These are phyloP conservation scores for Colletotrichum sp. DNA, from an alignment of 2,329 filamentous ascomycete genomes.

Conservation along the genomic window DNA sequence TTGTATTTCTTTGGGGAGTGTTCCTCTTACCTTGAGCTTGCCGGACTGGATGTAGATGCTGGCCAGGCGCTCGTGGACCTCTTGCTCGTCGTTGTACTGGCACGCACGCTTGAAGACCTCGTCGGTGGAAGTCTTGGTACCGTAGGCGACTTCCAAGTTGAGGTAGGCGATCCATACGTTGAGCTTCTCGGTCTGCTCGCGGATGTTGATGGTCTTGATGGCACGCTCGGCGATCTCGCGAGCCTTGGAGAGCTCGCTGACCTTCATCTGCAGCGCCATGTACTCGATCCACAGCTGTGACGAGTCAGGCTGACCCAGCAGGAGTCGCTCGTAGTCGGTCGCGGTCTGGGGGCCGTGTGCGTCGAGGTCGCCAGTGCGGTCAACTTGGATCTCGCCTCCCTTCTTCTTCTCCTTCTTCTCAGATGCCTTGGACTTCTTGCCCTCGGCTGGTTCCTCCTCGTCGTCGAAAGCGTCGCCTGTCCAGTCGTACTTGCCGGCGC, in stretches of 20 bases:
- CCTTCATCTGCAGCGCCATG: slow-evolving; percentile 97
- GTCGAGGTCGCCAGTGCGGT: slow-evolving; percentile 91
- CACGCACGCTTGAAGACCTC: slow-evolving; percentile 91
- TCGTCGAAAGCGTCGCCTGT: slow-evolving; percentile 72
- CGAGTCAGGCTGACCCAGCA: slow-evolving; percentile 92
- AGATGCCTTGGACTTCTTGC: slow-evolving; percentile 25
- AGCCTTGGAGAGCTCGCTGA: slow-evolving; percentile 87
- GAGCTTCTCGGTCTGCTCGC: slow-evolving; percentile 89
- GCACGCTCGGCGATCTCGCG: slow-evolving; percentile 90
- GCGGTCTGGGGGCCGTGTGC: slow-evolving; percentile 86
- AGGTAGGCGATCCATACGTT: slow-evolving; percentile 95
- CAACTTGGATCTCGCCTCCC: slow-evolving; percentile 80
- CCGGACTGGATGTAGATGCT: slow-evolving; percentile 95
- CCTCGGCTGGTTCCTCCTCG: slow-evolving; percentile 51
- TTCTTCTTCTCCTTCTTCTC: slow-evolving; percentile 66
- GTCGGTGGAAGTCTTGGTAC: slow-evolving; percentile 81
- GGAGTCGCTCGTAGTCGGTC: slow-evolving; percentile 90
- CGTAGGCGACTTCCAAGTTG: slow-evolving; percentile 92
- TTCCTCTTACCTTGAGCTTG: slow-evolving; percentile 73
- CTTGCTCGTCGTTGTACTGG: slow-evolving; percentile 90
- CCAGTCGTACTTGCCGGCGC: slow-evolving; percentile 86
- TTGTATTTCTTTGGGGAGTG: not conserved
- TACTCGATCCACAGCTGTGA: slow-evolving; percentile 94
- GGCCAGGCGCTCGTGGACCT: slow-evolving; percentile 86
- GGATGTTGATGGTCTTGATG: slow-evolving; percentile 87